Evolutionary conservation across 805 yeast genomes (phyloP).

Genomic region (Candida vartiovaarae): DNA sequence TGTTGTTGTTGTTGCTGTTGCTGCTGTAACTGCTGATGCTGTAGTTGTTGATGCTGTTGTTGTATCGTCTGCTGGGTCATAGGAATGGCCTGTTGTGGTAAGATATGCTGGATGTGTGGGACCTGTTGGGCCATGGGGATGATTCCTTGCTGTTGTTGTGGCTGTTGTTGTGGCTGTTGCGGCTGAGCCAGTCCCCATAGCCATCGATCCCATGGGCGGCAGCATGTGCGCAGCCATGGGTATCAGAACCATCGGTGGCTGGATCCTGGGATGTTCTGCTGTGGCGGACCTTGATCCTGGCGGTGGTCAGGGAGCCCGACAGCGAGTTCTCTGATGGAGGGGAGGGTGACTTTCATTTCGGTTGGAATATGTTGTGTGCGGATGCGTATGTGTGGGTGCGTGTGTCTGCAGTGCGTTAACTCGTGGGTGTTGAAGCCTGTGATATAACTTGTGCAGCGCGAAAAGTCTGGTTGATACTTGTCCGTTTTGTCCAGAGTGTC

Average conservation of each 20-base stretch:
- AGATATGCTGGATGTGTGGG: not conserved
- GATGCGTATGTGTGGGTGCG: not conserved
- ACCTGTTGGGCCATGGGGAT: not conserved
- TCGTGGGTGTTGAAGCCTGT: too few relatives aligned
- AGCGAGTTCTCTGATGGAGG: conserved; percentile 17
- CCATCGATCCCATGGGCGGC: not conserved
- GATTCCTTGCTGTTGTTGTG: not conserved
- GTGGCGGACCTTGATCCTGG: not conserved
- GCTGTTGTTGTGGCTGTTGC: not conserved
- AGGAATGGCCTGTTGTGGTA: not conserved
- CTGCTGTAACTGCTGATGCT: conserved; percentile 1
- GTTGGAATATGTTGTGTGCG: not conserved
- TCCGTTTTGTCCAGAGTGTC: too few relatives aligned
- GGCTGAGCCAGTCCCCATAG: not conserved
- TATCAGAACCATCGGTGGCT: not conserved
- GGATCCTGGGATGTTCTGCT: not conserved
- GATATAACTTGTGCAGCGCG: too few relatives aligned
- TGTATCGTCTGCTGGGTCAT: not conserved
- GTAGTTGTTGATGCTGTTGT: conserved; percentile 1
- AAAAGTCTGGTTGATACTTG: too few relatives aligned
- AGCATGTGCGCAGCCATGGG: not conserved
- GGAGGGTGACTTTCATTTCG: conserved; percentile 10
- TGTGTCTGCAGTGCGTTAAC: not conserved
- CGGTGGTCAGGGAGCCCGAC: conserved; percentile 6
- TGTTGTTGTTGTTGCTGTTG: not conserved